A percentile compares a stretch with the other conserved stretches of the same genome.
These are phyloP conservation scores for Globisporangium paddicum DNA, from an alignment of 352 stramenopile genomes.

Conservation along the genomic window DNA sequence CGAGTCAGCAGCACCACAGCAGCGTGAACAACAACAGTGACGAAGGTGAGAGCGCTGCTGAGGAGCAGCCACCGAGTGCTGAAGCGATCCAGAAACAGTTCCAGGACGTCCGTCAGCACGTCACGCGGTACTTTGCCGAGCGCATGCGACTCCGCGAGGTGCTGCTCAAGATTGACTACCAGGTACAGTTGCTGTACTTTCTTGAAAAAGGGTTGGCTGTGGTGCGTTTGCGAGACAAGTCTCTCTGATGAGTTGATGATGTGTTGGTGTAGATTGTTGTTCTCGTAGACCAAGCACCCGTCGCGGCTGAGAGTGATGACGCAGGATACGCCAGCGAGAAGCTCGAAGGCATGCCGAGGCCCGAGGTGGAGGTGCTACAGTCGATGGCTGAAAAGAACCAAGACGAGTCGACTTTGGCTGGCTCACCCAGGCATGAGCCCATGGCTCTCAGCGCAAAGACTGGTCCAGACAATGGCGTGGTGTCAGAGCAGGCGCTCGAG, in stretches of 20 bases:
- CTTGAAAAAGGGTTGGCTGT: neutral
- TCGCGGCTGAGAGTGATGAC: neutral
- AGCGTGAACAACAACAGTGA: slow-evolving; percentile 9
- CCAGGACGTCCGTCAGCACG: slow-evolving; percentile 54
- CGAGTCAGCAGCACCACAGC: neutral
- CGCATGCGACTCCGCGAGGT: slow-evolving; percentile 66
- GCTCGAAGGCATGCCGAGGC: neutral
- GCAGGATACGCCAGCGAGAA: neutral
- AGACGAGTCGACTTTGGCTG: neutral
- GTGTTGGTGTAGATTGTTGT: slow-evolving; percentile 2
- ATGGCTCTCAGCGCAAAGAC: neutral
- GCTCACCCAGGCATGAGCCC: neutral
- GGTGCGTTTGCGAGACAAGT: neutral
- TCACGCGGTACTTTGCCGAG: slow-evolving; percentile 85
- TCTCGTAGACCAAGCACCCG: neutral
- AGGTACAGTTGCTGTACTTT: slow-evolving; percentile 20
- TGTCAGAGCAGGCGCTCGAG: slow-evolving; percentile 3
- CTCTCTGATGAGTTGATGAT: neutral
- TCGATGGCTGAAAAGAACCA: slow-evolving; percentile 5
- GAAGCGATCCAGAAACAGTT: slow-evolving; percentile 12
- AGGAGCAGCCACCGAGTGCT: neutral
- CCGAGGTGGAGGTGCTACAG: neutral
- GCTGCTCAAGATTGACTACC: slow-evolving; percentile 78
- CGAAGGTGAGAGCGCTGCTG: neutral
- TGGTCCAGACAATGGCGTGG: neutral